Percentiles rank a stretch among this genome's conserved stretches.
Conservation (phyloP, 305 asterid species). For the Coffea humblotiana region DNA sequence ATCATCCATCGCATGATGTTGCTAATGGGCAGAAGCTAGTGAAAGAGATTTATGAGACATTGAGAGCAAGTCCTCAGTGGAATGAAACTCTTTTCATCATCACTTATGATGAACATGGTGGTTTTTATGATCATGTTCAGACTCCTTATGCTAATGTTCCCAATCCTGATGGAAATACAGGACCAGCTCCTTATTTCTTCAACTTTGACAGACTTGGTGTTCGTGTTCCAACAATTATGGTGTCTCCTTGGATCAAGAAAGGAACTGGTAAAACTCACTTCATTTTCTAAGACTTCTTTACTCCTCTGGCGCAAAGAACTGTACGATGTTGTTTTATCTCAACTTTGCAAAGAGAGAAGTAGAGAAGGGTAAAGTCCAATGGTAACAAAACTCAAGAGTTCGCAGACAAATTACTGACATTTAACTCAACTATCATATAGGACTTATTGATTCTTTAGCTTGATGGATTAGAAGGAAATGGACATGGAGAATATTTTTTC, state of each 20-base stretch:
- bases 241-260: slow-evolving; percentile 91
- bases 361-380: not conserved
- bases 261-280: slow-evolving; percentile 54
- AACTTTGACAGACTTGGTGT: slow-evolving; percentile 84
- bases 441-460: not conserved
- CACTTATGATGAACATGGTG: slow-evolving; percentile 85
- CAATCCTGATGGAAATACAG: slow-evolving; percentile 79
- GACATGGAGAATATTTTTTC: not conserved
- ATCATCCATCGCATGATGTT: slow-evolving; percentile 93
- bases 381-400: not conserved
- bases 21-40: slow-evolving; percentile 78
- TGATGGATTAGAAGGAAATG: no score
- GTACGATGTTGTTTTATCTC: not conserved
- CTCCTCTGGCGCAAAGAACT: not conserved
- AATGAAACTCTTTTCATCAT: slow-evolving; percentile 62
- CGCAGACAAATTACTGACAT: not conserved
- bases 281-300: not conserved
- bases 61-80: slow-evolving; percentile 76
- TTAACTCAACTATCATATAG: not conserved
- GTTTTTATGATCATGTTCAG: slow-evolving; percentile 78
- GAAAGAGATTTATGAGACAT: slow-evolving; percentile 77
- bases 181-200: slow-evolving; percentile 75
- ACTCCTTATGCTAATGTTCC: slow-evolving; percentile 72
- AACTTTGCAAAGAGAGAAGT: not conserved
- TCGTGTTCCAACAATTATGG: slow-evolving; percentile 84